These are phyloP conservation scores for Capillidium heterosporum DNA, from an alignment of 371 early-diverging fungal genomes.

Conservation along the genomic window DNA sequence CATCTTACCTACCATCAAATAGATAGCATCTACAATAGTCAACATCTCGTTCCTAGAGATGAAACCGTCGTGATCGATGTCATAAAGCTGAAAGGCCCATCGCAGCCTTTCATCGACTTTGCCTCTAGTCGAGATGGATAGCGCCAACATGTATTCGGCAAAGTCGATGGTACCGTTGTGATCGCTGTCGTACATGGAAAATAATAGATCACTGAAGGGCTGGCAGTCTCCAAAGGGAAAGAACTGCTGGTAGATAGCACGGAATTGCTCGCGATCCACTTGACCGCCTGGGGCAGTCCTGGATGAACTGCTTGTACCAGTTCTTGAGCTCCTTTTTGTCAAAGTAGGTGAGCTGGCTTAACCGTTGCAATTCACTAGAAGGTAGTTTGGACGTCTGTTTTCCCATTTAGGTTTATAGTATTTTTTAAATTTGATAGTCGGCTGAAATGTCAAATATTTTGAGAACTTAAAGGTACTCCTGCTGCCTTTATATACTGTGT, in stretches of 20 bases:
- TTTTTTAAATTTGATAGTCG: too few species aligned
- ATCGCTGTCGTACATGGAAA: slow-evolving; percentile 72
- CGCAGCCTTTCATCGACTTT: slow-evolving; percentile 64
- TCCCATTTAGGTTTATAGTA: too few species aligned
- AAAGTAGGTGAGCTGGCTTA: neutral
- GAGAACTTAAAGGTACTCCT: too few species aligned
- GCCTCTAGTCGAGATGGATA: slow-evolving; percentile 73
- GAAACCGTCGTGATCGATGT: slow-evolving; percentile 76
- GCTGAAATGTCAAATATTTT: too few species aligned
- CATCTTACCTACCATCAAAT: slow-evolving; percentile 85
- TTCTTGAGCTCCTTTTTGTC: neutral
- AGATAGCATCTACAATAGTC: slow-evolving; percentile 76
- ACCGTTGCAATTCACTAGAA: neutral
- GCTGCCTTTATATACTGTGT: too few species aligned
- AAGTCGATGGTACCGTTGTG: slow-evolving; percentile 80
- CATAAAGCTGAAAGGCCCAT: slow-evolving; percentile 69
- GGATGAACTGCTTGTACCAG: slow-evolving; percentile 81
- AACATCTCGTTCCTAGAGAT: slow-evolving; percentile 83
- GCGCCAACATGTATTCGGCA: slow-evolving; percentile 73
- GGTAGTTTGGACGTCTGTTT: neutral
- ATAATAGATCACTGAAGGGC: slow-evolving; percentile 76
- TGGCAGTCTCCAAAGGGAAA: slow-evolving; percentile 91
- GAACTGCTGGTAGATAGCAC: slow-evolving; percentile 84
- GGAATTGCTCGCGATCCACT: slow-evolving; percentile 68
- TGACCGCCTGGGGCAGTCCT: slow-evolving; percentile 77